These are phyloP conservation scores for Aspergillus sp. DNA, from an alignment of 2,329 filamentous ascomycete species.

Conservation along the genomic window DNA sequence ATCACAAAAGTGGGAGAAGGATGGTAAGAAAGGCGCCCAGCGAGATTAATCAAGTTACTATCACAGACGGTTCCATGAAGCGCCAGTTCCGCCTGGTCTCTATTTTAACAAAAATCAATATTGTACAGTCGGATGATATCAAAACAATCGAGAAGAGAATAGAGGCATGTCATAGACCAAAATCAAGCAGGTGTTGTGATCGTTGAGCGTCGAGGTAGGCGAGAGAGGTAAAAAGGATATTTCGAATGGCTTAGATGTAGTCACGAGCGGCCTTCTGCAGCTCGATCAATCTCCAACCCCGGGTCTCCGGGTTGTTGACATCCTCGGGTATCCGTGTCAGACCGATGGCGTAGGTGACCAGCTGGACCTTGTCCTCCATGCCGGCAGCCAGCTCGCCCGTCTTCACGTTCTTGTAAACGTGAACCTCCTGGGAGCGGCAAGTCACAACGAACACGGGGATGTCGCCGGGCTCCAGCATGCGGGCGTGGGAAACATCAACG, in stretches of 20 bases:
- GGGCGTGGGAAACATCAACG: constrained; percentile 68
- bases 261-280: constrained; percentile 97
- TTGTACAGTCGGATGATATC: constrained; percentile 42
- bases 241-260: constrained; percentile 61
- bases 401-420: constrained; percentile 94
- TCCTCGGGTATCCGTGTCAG: constrained; percentile 93
- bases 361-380: constrained; percentile 98
- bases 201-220: constrained; percentile 20
- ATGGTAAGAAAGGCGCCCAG: constrained; percentile 16
- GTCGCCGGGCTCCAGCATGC: constrained; percentile 52
- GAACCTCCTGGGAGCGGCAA: constrained; percentile 94
- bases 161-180: constrained; percentile 20
- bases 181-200: constrained; percentile 12
- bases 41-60: constrained; percentile 27
- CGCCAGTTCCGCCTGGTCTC: constrained; percentile 39
- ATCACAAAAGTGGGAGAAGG: constrained; percentile 22
- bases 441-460: constrained; percentile 94
- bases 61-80: constrained; percentile 31
- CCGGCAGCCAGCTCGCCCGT: constrained; percentile 85
- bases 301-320: constrained; percentile 93
- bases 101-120: constrained; percentile 39
- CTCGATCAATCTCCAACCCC: constrained; percentile 96
- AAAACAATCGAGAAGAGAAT: constrained; percentile 30
- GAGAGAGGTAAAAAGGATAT: constrained; percentile 2
- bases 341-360: constrained; percentile 97